phyloP scores from a whole-genome alignment of 139 green algal species.

The Nannochloris sp. region DNA sequence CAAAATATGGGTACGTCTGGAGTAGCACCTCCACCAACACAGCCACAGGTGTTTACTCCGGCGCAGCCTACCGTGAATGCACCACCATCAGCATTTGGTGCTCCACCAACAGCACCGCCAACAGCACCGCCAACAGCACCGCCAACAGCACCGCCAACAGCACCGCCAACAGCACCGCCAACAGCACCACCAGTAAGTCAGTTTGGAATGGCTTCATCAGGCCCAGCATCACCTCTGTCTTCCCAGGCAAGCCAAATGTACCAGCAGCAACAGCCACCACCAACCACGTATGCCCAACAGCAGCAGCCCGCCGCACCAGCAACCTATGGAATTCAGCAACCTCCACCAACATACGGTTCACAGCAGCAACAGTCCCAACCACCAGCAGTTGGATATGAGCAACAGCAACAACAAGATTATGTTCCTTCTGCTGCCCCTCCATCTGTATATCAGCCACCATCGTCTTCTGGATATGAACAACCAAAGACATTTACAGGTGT shows the following conservation, averaged over 20 bases:
- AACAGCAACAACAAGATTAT: neutral
- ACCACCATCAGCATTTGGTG: neutral
- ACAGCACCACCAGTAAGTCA: neutral
- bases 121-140: neutral
- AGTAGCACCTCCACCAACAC: slow-evolving; percentile 5
- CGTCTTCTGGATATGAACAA: neutral
- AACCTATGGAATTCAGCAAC: neutral
- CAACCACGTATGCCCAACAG: no score
- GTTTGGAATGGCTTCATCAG: neutral
- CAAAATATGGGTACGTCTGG: slow-evolving; percentile 9
- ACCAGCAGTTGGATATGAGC: neutral
- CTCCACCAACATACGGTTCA: slow-evolving; percentile 3
- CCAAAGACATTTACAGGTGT: slow-evolving; percentile 14
- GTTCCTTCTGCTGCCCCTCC: slow-evolving; percentile 9
- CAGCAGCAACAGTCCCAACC: slow-evolving; percentile 1
- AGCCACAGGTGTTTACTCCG: slow-evolving; percentile 13
- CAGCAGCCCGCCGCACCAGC: neutral
- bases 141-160: neutral
- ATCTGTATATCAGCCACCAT: slow-evolving; percentile 10
- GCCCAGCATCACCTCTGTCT: neutral
- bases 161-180: neutral
- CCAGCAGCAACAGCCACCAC: no score
- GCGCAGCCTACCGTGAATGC: neutral
- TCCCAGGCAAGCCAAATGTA: no score
- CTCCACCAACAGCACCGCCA: slow-evolving; percentile 2